Conservation (phyloP, 2,329 filamentous ascomycete genomes). For the Monosporascus cannonballus region DNA sequence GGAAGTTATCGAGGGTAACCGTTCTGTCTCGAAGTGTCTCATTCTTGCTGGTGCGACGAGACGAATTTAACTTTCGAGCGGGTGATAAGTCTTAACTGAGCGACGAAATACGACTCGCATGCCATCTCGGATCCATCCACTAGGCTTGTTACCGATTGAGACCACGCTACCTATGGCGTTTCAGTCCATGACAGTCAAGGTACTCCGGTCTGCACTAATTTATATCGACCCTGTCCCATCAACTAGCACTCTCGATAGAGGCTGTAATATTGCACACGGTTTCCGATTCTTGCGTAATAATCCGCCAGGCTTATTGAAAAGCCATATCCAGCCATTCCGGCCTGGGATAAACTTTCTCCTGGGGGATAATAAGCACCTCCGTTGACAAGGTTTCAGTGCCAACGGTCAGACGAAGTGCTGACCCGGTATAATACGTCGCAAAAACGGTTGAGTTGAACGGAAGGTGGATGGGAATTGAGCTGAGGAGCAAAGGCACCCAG, state of each 20-base stretch:
- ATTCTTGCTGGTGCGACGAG: too few relatives aligned
- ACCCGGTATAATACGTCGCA: conserved; percentile 1
- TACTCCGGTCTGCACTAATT: conserved; percentile 1
- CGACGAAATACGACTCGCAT: too few relatives aligned
- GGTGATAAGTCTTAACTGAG: too few relatives aligned
- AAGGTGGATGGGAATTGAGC: conserved; percentile 12
- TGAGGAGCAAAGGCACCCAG: conserved; percentile 7
- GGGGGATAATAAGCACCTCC: conserved; percentile 7
- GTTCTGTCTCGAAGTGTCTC: too few relatives aligned
- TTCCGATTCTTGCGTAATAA: neutral
- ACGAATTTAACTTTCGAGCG: too few relatives aligned
- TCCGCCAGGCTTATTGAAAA: neutral
- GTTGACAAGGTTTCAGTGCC: conserved; percentile 7
- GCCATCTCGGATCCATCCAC: conserved; percentile 7
- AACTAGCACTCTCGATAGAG: neutral
- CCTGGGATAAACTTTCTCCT: conserved; percentile 3
- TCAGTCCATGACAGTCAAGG: neutral
- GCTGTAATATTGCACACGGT: neutral
- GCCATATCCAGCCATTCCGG: neutral
- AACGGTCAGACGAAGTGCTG: conserved; percentile 6
- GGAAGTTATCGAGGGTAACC: too few relatives aligned
- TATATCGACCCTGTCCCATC: neutral
- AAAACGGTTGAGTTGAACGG: conserved; percentile 11
- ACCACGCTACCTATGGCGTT: conserved; percentile 6
- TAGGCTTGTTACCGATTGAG: conserved; percentile 1